Base-by-base conservation (phyloP, 2,329 filamentous ascomycete genomes). In the Amauroascus verrucosus region DNA sequence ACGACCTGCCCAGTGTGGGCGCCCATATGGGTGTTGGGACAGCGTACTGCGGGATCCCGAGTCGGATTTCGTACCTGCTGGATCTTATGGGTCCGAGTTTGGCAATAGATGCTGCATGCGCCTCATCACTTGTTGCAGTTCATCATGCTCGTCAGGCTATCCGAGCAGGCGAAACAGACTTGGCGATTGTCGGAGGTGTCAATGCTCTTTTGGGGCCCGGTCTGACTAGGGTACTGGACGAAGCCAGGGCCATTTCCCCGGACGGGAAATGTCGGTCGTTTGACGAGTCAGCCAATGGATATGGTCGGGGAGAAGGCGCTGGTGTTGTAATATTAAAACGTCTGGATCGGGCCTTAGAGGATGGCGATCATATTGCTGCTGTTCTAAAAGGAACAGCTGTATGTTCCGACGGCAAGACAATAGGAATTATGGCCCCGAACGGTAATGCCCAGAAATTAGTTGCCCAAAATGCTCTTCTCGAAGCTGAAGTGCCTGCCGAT, bases 91-190 rank as follows among this genome's bases (percentile, higher is more conserved):
- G 73, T 0, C 69, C 73, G 0, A 67, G 64, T 1, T 66, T 74
- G 60, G 72, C 70, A 0, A 65, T 76, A 13, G 72, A 76, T 37
- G 76, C 74, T 0, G 74, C 73, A 1, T 76, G 74, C 50, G 74
- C 72, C 0, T 70, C 70, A 0, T 69, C 65, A 44, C 56, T 76
- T 2, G 61, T 68, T 13, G 66, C 69, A 1, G 49, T 71, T 0
- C 67, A 71, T 51, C 63, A 65, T 14, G 68, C 66, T 0, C 63
- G 67, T 8, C 59, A 65, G 38, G 61, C 57, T 9, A 45, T 71
- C 0, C 61, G 64, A 0, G 57, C 46, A 5, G 64, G 67, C 1
- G 65, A 69, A 26, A 62, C 57, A 13, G 57, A 58, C 6, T 52
- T 64, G 1, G 62, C 65, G 8, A 40, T 67, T 7, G 62, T 58